Evolutionary conservation across 169 alveolate species (phyloP).

Genomic region (Eimeria falciformis): DNA sequence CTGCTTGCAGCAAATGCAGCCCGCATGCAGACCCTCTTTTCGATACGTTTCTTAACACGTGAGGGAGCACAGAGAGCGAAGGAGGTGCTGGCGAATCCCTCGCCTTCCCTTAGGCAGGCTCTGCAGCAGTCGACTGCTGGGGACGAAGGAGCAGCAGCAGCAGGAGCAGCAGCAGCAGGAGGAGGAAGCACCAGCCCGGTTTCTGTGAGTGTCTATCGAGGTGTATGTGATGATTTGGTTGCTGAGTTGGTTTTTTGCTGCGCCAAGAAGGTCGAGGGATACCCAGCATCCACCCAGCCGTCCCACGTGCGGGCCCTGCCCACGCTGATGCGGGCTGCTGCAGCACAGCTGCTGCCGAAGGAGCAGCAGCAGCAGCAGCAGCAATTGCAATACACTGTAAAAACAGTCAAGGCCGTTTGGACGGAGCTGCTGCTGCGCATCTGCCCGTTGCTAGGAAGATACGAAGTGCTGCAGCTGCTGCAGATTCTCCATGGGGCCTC

Average conservation of each 20-base stretch:
- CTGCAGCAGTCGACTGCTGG: background rate
- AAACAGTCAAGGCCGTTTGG: background rate
- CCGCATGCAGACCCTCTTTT: background rate
- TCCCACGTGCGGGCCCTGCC: background rate
- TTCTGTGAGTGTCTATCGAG: background rate
- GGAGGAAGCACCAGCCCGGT: background rate
- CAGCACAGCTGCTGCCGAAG: background rate
- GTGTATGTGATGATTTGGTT: background rate
- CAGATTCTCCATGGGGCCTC: background rate
- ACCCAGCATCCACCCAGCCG: background rate
- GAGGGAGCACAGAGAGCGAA: background rate
- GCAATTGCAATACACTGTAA: background rate
- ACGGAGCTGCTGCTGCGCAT: background rate
- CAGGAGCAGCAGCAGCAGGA: background rate
- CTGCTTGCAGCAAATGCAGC: slow-evolving; percentile 20
- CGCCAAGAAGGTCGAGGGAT: slow-evolving; percentile 5
- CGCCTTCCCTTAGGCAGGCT: background rate
- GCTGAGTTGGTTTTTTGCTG: background rate
- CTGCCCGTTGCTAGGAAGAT: background rate
- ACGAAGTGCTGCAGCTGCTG: background rate
- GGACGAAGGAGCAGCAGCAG: background rate
- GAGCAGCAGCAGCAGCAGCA: slow-evolving; percentile 7
- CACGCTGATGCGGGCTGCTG: background rate
- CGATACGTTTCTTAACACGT: background rate
- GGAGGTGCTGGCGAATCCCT: background rate